These are phyloP conservation scores for Tricholoma flavovirens DNA, from an alignment of 768 basidiomycete species.

Conservation along the genomic window DNA sequence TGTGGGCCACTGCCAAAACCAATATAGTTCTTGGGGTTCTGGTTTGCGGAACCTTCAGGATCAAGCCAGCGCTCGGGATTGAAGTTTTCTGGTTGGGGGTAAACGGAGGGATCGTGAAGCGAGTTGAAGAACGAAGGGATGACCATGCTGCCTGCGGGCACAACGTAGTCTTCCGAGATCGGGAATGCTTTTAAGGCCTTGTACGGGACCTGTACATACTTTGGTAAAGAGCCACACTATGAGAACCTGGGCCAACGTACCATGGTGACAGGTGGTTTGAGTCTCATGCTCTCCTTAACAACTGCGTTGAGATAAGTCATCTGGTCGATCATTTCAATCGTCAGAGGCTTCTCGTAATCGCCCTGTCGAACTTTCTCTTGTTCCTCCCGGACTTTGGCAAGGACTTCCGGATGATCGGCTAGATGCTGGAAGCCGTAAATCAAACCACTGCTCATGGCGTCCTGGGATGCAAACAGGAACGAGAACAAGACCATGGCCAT, in stretches of 20 bases:
- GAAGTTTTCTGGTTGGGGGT: conserved; percentile 80
- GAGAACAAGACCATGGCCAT: conserved; percentile 97
- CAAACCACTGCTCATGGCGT: conserved; percentile 96
- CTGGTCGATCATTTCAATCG: conserved; percentile 83
- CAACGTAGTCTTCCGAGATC: conserved; percentile 86
- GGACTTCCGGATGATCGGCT: conserved; percentile 84
- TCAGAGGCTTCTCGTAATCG: conserved; percentile 69
- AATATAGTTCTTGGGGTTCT: conserved; percentile 90
- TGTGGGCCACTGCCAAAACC: conserved; percentile 95
- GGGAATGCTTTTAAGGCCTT: conserved; percentile 85
- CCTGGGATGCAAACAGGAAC: conserved; percentile 94
- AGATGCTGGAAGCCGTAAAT: conserved; percentile 97
- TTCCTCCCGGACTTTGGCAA: conserved; percentile 87
- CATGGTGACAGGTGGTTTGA: conserved; percentile 96
- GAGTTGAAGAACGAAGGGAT: conserved; percentile 94
- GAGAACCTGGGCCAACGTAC: conserved; percentile 34
- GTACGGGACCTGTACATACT: conserved; percentile 76
- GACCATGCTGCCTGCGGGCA: conserved; percentile 87
- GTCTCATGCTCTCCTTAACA: conserved; percentile 88
- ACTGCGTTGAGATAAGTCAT: conserved; percentile 92
- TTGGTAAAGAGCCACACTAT: conserved; percentile 9
- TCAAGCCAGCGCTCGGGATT: conserved; percentile 93
- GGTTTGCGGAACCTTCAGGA: conserved; percentile 66
- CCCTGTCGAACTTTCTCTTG: conserved; percentile 79
- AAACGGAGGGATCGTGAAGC: conserved; percentile 83